These are phyloP conservation scores for Ceratocystis albifundus DNA, from an alignment of 2,329 filamentous ascomycete genomes.

Conservation along the genomic window DNA sequence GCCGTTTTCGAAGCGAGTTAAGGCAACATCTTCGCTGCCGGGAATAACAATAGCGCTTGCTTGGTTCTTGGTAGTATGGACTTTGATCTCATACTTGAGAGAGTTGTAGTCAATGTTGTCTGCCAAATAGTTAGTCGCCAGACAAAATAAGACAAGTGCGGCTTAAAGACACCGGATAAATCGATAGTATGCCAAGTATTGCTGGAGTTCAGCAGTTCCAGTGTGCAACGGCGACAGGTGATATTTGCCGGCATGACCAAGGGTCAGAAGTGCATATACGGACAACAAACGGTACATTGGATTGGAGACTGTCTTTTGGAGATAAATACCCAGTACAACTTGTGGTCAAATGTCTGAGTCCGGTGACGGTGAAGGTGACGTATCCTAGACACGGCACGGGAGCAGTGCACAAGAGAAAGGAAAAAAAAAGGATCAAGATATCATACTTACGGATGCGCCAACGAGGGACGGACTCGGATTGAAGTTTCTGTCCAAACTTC, in stretches of 20 bases:
- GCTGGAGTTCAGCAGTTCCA: not conserved
- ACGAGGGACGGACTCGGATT: constrained; percentile 23
- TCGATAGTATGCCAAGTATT: not conserved
- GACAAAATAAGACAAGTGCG: not conserved
- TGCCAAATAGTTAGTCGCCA: constrained; percentile 29
- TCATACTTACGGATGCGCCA: constrained; percentile 22
- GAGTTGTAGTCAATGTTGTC: constrained; percentile 86
- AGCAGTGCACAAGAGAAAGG: not conserved
- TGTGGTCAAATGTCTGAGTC: not conserved
- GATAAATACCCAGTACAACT: not conserved
- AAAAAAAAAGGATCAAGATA: not conserved
- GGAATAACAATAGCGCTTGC: constrained; percentile 63
- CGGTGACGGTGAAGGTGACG: not conserved
- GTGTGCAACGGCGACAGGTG: not conserved
- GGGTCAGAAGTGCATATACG: not conserved
- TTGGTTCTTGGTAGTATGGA: constrained; percentile 60
- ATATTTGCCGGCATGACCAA: not conserved
- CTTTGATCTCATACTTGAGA: constrained; percentile 74
- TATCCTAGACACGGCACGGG: not conserved
- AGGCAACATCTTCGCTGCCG: constrained; percentile 49
- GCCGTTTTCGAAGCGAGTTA: constrained; percentile 56
- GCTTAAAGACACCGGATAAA: not conserved
- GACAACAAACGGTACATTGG: not conserved
- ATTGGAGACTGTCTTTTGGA: not conserved
- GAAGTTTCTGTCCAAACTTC: constrained; percentile 32